A percentile compares a stretch with the other conserved stretches of the same genome.
These are phyloP conservation scores for Tuber brumale DNA, from an alignment of 495 filamentous ascomycete genomes.

Conservation along the genomic window DNA sequence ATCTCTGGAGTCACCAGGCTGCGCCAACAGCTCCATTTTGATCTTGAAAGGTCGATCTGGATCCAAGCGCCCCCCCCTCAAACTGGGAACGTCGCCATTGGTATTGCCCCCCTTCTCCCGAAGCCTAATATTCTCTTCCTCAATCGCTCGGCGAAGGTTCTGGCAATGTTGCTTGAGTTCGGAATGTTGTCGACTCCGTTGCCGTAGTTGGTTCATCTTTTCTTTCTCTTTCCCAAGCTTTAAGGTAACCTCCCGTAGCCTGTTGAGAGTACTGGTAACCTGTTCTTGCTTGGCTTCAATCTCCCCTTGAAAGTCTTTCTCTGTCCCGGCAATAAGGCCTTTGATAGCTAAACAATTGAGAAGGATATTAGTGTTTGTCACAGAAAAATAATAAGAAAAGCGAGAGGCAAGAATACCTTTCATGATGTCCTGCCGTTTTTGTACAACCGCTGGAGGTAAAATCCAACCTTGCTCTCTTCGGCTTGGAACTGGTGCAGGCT, in stretches of 20 bases:
- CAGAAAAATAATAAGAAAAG: not conserved
- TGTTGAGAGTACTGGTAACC: constrained; percentile 67
- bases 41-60: constrained; percentile 31
- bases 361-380: constrained; percentile 1
- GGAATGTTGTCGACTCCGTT: constrained; percentile 35
- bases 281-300: constrained; percentile 72
- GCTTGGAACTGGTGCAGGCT: constrained; percentile 46
- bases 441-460: constrained; percentile 32
- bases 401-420: constrained; percentile 47
- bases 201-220: constrained; percentile 57
- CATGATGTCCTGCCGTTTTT: constrained; percentile 55
- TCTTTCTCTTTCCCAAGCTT: constrained; percentile 68
- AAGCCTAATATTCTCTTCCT: constrained; percentile 48
- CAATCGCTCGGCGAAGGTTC: constrained; percentile 49
- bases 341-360: constrained; percentile 53
- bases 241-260: constrained; percentile 71
- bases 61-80: constrained; percentile 24
- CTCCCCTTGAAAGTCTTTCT: constrained; percentile 66
- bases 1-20: constrained; percentile 18
- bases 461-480: constrained; percentile 39
- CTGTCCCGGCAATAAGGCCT: constrained; percentile 65
- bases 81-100: constrained; percentile 27
- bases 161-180: constrained; percentile 40
- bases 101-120: constrained; percentile 18
- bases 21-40: constrained; percentile 25